phyloP scores from a whole-genome alignment of 2,329 filamentous ascomycete species.

The Xylariaceae sp. region DNA sequence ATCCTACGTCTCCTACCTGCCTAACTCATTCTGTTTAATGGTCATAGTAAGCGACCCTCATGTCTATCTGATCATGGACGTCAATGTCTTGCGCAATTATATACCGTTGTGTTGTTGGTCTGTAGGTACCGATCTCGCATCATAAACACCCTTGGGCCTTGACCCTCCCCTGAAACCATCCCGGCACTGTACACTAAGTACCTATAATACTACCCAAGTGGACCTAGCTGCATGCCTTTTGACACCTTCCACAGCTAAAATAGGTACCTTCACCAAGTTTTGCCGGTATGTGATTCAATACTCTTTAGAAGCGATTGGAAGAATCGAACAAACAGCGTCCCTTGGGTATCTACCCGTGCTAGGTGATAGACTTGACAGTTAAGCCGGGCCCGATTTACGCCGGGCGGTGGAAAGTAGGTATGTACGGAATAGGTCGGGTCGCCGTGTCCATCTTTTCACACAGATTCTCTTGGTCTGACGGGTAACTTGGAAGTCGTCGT shows the following conservation, averaged over 20 bases:
- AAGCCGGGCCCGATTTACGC: neutral
- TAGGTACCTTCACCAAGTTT: neutral
- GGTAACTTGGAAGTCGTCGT: neutral
- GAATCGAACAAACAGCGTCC: neutral
- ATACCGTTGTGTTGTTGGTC: neutral
- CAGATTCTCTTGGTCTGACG: too few species aligned
- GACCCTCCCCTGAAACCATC: conserved; percentile 8
- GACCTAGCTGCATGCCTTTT: too few species aligned
- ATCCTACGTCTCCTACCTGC: conserved; percentile 11
- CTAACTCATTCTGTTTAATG: neutral
- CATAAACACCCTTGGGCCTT: conserved; percentile 2
- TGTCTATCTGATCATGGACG: neutral
- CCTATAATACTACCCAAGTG: neutral
- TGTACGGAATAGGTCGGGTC: neutral
- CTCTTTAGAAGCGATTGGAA: neutral
- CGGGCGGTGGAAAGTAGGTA: neutral
- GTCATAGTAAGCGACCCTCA: neutral
- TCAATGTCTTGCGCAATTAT: neutral
- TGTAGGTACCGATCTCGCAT: neutral
- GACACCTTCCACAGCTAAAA: too few species aligned
- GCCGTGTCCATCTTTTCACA: too few species aligned
- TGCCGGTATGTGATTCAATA: neutral
- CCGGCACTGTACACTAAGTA: neutral
- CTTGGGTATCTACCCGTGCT: neutral
- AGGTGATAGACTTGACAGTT: neutral